Base-by-base conservation (phyloP, 768 basidiomycete species). In the Lactarius hengduanensis region DNA sequence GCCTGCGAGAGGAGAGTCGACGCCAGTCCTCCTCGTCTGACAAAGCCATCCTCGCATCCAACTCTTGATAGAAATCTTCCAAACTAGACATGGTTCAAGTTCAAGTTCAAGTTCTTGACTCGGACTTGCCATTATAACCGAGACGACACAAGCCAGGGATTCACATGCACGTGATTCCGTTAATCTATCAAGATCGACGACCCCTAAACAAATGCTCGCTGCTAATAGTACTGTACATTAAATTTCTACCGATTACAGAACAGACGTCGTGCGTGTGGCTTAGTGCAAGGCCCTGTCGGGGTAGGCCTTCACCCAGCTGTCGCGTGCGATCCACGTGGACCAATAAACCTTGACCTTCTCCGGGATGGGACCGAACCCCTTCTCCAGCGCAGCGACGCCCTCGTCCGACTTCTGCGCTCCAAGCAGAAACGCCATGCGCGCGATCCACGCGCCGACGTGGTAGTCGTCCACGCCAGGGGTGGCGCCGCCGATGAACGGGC, bases 361-460 rank as follows among this genome's bases (percentile, higher is more conserved):
- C 22, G 81, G 78, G 16, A 82, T 69, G 2, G 75, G 69, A 40
- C 76, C 77, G 18, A 82, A 76, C 70, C 75, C 79, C 58, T 76
- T 76, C 72, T 81, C 79, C 5, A 84, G 68, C 2, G 76, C 73
- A 32, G 70, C 72, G 47, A 79, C 59, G 3, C 79, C 81, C 13
- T 80, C 78, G 26, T 76, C 77, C 32, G 75, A 76, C 15, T 73
- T 72, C 20, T 72, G 74, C 30, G 76, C 80, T 1, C 82, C 82
- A 1, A 72, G 63, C 6, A 81, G 69, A 26, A 75, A 74, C 13
- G 77, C 77, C 30, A 84, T 78, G 36, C 82, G 80, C 30, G 83
- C 80, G 36, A 86, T 73, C 84, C 83, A 86, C 9, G 78, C 82
- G 7, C 68, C 81, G 50, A 86, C 74, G 73, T 84, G 84, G 76